Conservation (phyloP, 1,139 yeast genomes). For the Yamadazyma jaroonii region DNA sequence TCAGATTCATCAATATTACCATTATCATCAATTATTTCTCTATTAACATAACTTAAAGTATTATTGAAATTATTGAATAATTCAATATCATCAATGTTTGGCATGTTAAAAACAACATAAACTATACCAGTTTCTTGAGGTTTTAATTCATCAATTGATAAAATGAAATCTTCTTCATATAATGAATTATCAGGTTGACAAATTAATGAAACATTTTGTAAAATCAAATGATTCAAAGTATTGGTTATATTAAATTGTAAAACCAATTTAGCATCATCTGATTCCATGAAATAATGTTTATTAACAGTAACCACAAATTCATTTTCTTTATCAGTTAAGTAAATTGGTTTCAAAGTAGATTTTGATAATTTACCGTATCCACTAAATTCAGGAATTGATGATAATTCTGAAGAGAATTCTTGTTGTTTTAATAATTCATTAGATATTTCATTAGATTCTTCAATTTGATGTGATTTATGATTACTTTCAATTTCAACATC, state of each 20-base stretch:
- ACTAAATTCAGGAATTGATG: conserved; percentile 66
- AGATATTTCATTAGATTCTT: conserved; percentile 20
- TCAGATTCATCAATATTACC: conserved; percentile 66
- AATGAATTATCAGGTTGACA: conserved; percentile 62
- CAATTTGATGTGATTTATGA: conserved; percentile 11
- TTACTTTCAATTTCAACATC: conserved; percentile 16
- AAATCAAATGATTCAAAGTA: conserved; percentile 73
- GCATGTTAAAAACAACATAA: conserved; percentile 73
- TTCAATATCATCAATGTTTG: conserved; percentile 38
- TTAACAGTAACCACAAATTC: conserved; percentile 87
- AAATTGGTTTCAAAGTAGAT: conserved; percentile 57
- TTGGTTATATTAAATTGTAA: conserved; percentile 83
- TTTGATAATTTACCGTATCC: conserved; percentile 74
- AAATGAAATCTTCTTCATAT: conserved; percentile 67
- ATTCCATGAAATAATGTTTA: conserved; percentile 65
- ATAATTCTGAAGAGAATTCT: conserved; percentile 64
- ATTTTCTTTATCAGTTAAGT: conserved; percentile 88
- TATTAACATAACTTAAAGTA: conserved; percentile 70
- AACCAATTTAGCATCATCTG: conserved; percentile 62
- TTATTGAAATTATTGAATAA: conserved; percentile 60
- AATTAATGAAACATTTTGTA: conserved; percentile 77
- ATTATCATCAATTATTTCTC: conserved; percentile 77
- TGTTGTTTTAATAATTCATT: conserved; percentile 52
- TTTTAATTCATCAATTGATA: conserved; percentile 69
- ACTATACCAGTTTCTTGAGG: conserved; percentile 74